Conservation (phyloP, 805 yeast genomes). For the Blastobotrys attinorum region DNA sequence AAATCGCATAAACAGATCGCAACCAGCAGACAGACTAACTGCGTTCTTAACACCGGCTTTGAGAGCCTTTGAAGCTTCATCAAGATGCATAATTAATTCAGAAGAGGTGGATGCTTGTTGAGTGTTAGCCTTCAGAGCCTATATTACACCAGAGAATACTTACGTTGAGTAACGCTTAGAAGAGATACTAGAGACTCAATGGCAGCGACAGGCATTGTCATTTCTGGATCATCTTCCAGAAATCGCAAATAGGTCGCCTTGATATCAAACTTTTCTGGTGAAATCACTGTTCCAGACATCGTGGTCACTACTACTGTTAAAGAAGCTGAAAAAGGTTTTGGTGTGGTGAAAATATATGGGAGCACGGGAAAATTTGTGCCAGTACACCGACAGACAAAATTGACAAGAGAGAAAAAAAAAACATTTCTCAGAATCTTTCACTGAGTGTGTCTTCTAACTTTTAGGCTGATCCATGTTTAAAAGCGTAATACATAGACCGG, state of each 20-base stretch:
- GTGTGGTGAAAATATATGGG: too few relatives aligned
- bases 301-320: too few relatives aligned
- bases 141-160: too few relatives aligned
- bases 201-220: conserved; percentile 99
- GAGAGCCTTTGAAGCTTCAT: conserved; percentile 64
- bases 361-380: conserved; percentile 1
- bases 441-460: too few relatives aligned
- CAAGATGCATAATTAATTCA: conserved; percentile 76
- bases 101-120: conserved; percentile 70
- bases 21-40: conserved; percentile 91
- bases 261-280: conserved; percentile 52
- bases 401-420: too few relatives aligned
- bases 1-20: conserved; percentile 91
- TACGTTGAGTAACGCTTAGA: conserved; percentile 63
- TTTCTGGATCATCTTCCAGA: conserved; percentile 83
- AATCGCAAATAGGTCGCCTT: conserved; percentile 72
- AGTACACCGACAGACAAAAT: too few relatives aligned
- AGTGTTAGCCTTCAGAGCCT: not conserved
- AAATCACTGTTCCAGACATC: not conserved
- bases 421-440: too few relatives aligned
- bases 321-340: too few relatives aligned
- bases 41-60: conserved; percentile 82
- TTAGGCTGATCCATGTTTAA: too few relatives aligned
- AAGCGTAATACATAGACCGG: too few relatives aligned
- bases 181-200: conserved; percentile 88